Evolutionary conservation across 2,329 filamentous ascomycete species (phyloP), one percentile per base, ranked within the genome.

Genomic region (Diaporthe ilicicola): DNA sequence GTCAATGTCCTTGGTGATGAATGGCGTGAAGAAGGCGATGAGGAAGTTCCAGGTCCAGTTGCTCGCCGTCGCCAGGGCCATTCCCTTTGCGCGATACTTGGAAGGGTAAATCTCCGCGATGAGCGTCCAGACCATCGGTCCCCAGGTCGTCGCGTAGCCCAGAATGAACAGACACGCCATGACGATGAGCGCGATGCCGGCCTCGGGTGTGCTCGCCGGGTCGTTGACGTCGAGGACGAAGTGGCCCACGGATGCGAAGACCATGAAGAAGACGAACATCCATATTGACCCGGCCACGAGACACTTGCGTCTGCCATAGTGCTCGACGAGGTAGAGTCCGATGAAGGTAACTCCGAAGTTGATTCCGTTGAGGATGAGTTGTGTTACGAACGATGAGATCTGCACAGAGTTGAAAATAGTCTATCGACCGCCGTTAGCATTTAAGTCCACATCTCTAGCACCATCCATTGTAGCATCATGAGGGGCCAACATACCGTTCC

Each of bases 21-120:
- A 94, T 0, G 93, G 91, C 0, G 93, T 94, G 83, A 94, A 94
- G 84, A 95, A 95, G 0, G 89, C 89, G 72, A 91, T 87, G 74
- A 93, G 84, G 81, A 94, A 94, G 80, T 94, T 93, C 90, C 90
- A 93, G 39, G 85, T 83, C 90, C 90, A 92, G 79, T 92, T 92
- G 75, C 85, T 86, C 0, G 88, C 85, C 0, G 89, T 91, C 0
- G 88, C 85, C 2, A 91, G 78, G 2, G 88, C 88, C 85, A 91
- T 90, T 37, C 85, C 87, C 76, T 86, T 86, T 3, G 88, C 88
- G 46, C 89, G 84, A 76, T 91, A 90, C 17, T 89, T 84, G 13
- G 87, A 88, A 0, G 87, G 90, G 78, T 91, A 93, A 64, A 93
- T 86, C 77, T 91, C 89, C 6, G 89, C 88, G 56, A 90, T 87